phyloP scores from a whole-genome alignment of 2,329 filamentous ascomycete species.

The Nigrospora osmanthi region DNA sequence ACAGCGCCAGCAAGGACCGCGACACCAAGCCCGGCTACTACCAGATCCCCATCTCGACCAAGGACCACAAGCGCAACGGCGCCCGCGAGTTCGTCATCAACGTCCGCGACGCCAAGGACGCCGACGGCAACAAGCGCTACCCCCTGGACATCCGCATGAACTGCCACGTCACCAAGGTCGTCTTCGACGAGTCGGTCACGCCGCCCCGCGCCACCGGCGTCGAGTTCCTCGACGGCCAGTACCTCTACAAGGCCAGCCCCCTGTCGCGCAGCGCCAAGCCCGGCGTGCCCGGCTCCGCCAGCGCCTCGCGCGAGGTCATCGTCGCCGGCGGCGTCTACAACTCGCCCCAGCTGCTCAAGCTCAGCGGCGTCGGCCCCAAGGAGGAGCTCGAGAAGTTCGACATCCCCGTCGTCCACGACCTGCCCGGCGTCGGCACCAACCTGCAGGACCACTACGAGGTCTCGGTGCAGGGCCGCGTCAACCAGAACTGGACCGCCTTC shows the following conservation, averaged over 20 bases:
- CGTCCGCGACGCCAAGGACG: conserved; percentile 37
- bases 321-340: conserved; percentile 45
- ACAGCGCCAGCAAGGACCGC: conserved; percentile 33
- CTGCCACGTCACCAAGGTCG: conserved; percentile 35
- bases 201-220: conserved; percentile 37
- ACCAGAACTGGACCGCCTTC: conserved; percentile 26
- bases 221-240: conserved; percentile 37
- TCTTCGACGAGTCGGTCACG: conserved; percentile 27
- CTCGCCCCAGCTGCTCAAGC: conserved; percentile 42
- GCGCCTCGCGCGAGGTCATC: conserved; percentile 37
- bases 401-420: conserved; percentile 36
- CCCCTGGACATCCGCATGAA: conserved; percentile 46
- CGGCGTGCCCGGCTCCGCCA: conserved; percentile 22
- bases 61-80: conserved; percentile 42
- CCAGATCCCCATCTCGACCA: conserved; percentile 50
- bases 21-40: conserved; percentile 41
- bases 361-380: conserved; percentile 36
- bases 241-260: conserved; percentile 38
- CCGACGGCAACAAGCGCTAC: conserved; percentile 43
- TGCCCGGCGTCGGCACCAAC: conserved; percentile 51
- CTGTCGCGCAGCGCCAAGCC: conserved; percentile 7
- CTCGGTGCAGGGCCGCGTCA: conserved; percentile 32
- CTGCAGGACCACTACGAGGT: conserved; percentile 48
- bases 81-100: conserved; percentile 47
- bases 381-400: conserved; percentile 25